Base-by-base conservation (phyloP, 2,329 filamentous ascomycete genomes). In the Aspergillus novofumigatus region DNA sequence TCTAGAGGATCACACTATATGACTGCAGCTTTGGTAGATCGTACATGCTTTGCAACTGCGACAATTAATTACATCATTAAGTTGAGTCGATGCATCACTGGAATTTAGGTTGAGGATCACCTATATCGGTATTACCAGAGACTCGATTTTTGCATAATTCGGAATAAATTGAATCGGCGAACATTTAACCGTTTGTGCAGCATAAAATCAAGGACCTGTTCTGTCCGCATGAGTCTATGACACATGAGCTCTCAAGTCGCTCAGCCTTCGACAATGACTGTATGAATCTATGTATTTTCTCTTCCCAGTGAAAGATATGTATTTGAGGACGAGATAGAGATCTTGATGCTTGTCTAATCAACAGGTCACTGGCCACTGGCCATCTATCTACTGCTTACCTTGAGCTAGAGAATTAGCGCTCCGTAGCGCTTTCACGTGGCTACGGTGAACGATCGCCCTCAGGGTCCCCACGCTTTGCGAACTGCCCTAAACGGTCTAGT, bases 381-480 rank as follows among this genome's bases (percentile, higher is more conserved):
- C 4, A 14, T 35, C 29, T 35, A 4, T 5, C 4, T 35, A 17
- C 11, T 35, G 32, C 32, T 35, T 35, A 35, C 32, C 11, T 14
- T 17, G 11, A 35, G 14, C 32, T 38, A 38, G 32, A 38, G 32
- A 35, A 38, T 17, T 38, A 51, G 49, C 10, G 28, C 26, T 20
- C 49, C 17, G 23, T 14, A 35, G 57, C 55, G 53, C 55, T 51
- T 64, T 64, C 63, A 65, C 62, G 62, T 64, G 62, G 59, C 63
- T 49, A 55, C 54, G 59, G 44, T 60, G 55, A 56, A 55, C 56
- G 63, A 65, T 65, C 63, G 59, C 57, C 63, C 59, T 60, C 62
- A 65, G 62, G 63, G 63, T 60, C 64, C 55, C 56, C 57, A 59
- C 59, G 62, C 59, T 50, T 58, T 55, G 56, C 60, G 57, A 65